These are phyloP conservation scores for Serendipita sp. DNA, from an alignment of 768 basidiomycete genomes.

Conservation along the genomic window DNA sequence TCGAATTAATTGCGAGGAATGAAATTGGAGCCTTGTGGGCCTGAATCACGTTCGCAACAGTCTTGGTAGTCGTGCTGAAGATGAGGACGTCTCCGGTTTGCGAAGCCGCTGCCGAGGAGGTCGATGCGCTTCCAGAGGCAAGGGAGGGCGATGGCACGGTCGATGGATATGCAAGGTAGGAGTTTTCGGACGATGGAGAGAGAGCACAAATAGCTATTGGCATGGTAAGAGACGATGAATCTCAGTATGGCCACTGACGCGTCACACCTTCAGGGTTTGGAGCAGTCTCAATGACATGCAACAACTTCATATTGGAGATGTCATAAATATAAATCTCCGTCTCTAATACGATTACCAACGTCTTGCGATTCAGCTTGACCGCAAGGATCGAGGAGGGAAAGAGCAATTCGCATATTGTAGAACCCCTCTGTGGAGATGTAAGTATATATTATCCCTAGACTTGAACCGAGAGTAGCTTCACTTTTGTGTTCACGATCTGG, in stretches of 20 bases:
- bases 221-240: background rate
- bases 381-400: conserved; percentile 93
- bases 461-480: conserved; percentile 19
- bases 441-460: background rate
- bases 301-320: conserved; percentile 92
- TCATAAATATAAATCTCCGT: conserved; percentile 99
- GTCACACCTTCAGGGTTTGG: conserved; percentile 77
- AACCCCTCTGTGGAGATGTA: conserved; percentile 53
- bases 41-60: conserved; percentile 88
- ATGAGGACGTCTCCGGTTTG: conserved; percentile 80
- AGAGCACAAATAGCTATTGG: conserved; percentile 77
- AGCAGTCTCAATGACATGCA: conserved; percentile 94
- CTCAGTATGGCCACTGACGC: no score
- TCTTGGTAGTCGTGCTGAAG: conserved; percentile 83
- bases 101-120: conserved; percentile 20
- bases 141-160: conserved; percentile 74
- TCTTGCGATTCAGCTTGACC: conserved; percentile 96
- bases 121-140: conserved; percentile 23
- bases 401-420: conserved; percentile 94
- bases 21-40: conserved; percentile 93
- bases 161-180: conserved; percentile 91
- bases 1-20: conserved; percentile 65
- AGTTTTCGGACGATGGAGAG: conserved; percentile 82
- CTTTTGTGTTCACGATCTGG: conserved; percentile 98
- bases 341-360: conserved; percentile 89